Conservation (phyloP, 2,329 filamentous ascomycete species). For the Sclerotinia nivalis region DNA sequence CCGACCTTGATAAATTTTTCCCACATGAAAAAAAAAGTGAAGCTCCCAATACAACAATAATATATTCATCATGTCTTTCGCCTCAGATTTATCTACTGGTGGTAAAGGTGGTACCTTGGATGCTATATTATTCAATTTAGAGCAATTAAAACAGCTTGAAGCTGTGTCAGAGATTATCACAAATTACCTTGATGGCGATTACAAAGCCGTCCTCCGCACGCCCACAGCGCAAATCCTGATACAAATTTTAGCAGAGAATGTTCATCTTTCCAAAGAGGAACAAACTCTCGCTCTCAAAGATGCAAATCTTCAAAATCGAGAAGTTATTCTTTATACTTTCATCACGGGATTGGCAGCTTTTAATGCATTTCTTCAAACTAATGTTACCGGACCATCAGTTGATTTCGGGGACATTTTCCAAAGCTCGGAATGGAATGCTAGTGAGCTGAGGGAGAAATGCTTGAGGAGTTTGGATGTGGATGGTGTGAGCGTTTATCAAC, state of each 20-base stretch:
- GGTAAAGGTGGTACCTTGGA: conserved; percentile 31
- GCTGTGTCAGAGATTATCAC: conserved; percentile 35
- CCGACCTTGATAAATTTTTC: conserved; percentile 30
- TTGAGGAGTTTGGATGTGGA: conserved; percentile 74
- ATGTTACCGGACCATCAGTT: conserved; percentile 85
- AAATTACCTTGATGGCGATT: conserved; percentile 39
- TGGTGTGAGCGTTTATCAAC: conserved; percentile 80
- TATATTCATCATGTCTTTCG: conserved; percentile 17
- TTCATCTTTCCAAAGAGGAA: conserved; percentile 25
- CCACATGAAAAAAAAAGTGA: conserved; percentile 21
- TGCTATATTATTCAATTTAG: conserved; percentile 36
- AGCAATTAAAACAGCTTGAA: conserved; percentile 33
- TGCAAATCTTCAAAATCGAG: conserved; percentile 24
- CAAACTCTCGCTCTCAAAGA: conserved; percentile 30
- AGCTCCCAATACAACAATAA: conserved; percentile 22
- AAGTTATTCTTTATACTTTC: conserved; percentile 32
- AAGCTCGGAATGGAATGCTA: conserved; percentile 21
- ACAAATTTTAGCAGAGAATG: conserved; percentile 31
- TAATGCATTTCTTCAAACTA: conserved; percentile 79
- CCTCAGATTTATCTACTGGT: conserved; percentile 12
- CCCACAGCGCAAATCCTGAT: conserved; percentile 37
- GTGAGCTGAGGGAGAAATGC: conserved; percentile 52
- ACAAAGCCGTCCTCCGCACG: conserved; percentile 36
- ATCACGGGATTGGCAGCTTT: conserved; percentile 66
- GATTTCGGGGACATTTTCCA: conserved; percentile 47